Percentiles rank a stretch among this genome's conserved stretches.
Conservation (phyloP, 208 protist genomes). For the Acanthamoeba castellanii region DNA sequence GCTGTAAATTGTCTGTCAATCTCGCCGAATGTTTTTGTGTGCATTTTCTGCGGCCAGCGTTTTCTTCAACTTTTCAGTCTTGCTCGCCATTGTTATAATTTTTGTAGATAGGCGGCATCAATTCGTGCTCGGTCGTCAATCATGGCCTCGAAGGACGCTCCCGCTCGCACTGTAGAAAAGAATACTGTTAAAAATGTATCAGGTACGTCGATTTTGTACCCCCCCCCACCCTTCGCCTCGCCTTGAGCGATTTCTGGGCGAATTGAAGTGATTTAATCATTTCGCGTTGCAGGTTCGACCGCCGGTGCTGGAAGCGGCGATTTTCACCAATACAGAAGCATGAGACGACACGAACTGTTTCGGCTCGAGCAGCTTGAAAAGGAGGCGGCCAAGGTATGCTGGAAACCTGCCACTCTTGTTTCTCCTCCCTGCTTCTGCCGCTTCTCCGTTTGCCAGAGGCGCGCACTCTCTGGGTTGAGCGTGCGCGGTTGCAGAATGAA, state of each 20-base stretch:
- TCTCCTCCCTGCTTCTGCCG: neutral
- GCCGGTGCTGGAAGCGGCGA: constrained; percentile 70
- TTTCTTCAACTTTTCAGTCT: too few relatives aligned
- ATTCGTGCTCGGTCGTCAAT: neutral
- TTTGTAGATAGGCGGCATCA: neutral
- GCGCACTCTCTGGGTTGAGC: too few relatives aligned
- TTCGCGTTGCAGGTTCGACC: constrained; percentile 20
- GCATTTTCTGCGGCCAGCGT: too few relatives aligned
- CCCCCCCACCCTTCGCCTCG: neutral
- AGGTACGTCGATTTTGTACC: neutral
- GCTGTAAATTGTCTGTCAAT: too few relatives aligned
- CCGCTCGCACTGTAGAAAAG: constrained; percentile 9
- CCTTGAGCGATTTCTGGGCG: neutral
- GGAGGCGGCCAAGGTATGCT: neutral
- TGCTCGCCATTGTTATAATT: neutral
- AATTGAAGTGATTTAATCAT: neutral
- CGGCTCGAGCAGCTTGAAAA: constrained; percentile 21
- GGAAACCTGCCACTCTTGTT: neutral
- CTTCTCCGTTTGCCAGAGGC: neutral
- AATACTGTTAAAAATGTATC: constrained; percentile 23
- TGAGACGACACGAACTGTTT: constrained; percentile 42
- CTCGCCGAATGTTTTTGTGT: too few relatives aligned
- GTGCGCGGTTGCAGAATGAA: too few relatives aligned
- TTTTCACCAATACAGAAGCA: constrained; percentile 46
- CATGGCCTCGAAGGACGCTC: neutral